Conservation (phyloP, 345 rosid species). For the Abelmoschus esculentus region DNA sequence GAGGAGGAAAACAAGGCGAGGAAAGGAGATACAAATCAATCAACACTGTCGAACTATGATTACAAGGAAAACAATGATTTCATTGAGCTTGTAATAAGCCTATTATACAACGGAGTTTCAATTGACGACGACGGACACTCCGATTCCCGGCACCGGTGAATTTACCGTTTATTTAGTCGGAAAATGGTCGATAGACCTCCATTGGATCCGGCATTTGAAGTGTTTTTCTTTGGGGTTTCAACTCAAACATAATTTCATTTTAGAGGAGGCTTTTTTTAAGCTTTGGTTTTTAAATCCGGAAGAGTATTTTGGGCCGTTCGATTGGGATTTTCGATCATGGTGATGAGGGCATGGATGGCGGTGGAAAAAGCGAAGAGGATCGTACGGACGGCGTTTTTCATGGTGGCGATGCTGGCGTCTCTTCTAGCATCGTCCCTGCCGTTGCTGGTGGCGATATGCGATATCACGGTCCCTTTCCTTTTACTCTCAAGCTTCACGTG, state of each 20-base stretch:
- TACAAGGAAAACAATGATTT: not conserved
- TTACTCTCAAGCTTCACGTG: constrained; percentile 76
- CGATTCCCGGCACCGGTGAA: not conserved
- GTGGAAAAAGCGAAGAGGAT: constrained; percentile 64
- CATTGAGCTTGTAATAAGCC: not conserved
- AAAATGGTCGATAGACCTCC: constrained; percentile 22
- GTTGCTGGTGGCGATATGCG: constrained; percentile 69
- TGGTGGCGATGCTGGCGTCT: constrained; percentile 90
- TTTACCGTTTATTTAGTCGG: constrained; percentile 3
- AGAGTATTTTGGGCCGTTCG: not conserved
- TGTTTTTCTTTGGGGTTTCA: constrained; percentile 25
- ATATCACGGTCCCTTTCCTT: constrained; percentile 54
- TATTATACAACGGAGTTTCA: not conserved
- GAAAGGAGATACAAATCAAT: constrained; percentile 1
- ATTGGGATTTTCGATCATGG: constrained; percentile 15
- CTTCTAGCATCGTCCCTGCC: constrained; percentile 74
- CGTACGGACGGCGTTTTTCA: constrained; percentile 59
- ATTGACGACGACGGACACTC: not conserved
- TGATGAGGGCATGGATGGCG: constrained; percentile 37
- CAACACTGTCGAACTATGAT: not conserved
- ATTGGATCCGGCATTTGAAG: constrained; percentile 5
- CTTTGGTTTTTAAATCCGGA: not conserved
- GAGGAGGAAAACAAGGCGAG: not conserved
- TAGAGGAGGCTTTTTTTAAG: not conserved
- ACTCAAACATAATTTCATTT: constrained; percentile 17